phyloP scores from a whole-genome alignment of 768 basidiomycete species.

The Leucogyrophana mollusca region DNA sequence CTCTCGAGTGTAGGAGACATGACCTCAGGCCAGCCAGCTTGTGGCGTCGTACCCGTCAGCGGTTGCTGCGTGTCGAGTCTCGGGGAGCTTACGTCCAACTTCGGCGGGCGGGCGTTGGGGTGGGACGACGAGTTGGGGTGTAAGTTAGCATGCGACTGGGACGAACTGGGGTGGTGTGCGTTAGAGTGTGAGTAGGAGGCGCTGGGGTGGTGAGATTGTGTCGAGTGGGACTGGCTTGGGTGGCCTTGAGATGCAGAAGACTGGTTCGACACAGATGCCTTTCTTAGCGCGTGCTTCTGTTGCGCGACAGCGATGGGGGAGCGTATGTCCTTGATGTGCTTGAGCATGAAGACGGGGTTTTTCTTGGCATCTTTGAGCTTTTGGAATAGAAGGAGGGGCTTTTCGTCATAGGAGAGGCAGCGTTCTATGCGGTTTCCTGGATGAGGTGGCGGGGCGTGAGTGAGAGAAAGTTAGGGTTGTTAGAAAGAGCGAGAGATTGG shows the following conservation, averaged over 20 bases:
- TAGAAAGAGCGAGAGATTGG: not conserved
- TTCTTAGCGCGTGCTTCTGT: constrained; percentile 90
- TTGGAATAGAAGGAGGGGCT: constrained; percentile 94
- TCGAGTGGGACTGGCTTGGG: constrained; percentile 46
- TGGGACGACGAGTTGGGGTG: constrained; percentile 25
- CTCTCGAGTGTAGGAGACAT: constrained; percentile 59
- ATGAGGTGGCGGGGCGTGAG: not conserved
- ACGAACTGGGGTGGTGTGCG: constrained; percentile 39
- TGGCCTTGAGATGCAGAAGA: constrained; percentile 24
- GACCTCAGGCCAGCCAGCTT: constrained; percentile 76
- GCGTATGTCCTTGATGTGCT: constrained; percentile 90
- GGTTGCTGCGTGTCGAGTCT: constrained; percentile 13
- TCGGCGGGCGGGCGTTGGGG: constrained; percentile 56
- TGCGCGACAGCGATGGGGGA: constrained; percentile 97
- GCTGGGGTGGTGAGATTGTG: constrained; percentile 29
- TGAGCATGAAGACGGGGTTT: constrained; percentile 98
- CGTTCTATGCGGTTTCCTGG: constrained; percentile 81
- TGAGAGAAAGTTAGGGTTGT: not conserved
- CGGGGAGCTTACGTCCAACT: constrained; percentile 63
- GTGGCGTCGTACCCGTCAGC: constrained; percentile 60
- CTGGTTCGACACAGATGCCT: constrained; percentile 47
- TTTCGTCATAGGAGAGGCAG: constrained; percentile 96
- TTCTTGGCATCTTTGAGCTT: constrained; percentile 96
- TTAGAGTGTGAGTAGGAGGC: constrained; percentile 35
- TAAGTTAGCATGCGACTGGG: constrained; percentile 21